phyloP scores from a whole-genome alignment of 2,329 filamentous ascomycete species.

The Paracoccidioides lutzii region DNA sequence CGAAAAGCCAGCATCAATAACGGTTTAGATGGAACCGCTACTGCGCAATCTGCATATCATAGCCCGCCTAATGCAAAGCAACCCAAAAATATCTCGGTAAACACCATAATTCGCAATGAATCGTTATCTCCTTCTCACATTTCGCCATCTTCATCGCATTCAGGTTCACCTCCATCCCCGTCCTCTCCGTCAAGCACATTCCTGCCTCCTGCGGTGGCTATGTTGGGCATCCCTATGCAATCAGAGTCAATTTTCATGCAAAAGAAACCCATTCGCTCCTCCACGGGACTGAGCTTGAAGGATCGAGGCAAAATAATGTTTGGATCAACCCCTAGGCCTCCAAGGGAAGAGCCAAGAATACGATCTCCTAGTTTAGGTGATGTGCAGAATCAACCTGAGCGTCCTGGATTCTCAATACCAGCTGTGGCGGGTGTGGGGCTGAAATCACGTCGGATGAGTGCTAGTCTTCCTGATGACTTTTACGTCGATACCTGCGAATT shows the following conservation, averaged over 20 bases:
- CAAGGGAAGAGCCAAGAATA: constrained; percentile 12
- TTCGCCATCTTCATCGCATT: constrained; percentile 25
- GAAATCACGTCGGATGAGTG: constrained; percentile 65
- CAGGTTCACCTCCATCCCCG: constrained; percentile 26
- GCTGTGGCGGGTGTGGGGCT: constrained; percentile 60
- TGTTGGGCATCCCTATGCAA: constrained; percentile 6
- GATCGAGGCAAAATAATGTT: constrained; percentile 17
- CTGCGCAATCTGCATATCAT: background rate
- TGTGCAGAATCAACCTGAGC: constrained; percentile 12
- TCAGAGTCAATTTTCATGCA: constrained; percentile 5
- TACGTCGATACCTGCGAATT: constrained; percentile 58
- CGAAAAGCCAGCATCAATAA: background rate
- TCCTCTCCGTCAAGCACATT: constrained; percentile 22
- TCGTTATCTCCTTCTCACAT: constrained; percentile 26
- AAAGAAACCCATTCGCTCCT: constrained; percentile 12
- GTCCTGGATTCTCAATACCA: constrained; percentile 35
- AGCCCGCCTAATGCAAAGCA: constrained; percentile 1
- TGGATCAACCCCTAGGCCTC: constrained; percentile 12
- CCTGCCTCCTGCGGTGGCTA: constrained; percentile 13
- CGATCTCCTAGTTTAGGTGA: constrained; percentile 18
- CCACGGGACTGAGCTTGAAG: constrained; percentile 15
- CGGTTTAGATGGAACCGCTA: background rate
- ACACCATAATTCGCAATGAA: constrained; percentile 13
- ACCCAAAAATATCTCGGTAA: constrained; percentile 1
- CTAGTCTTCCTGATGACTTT: constrained; percentile 62